Percentiles rank a stretch among this genome's conserved stretches.
Evolutionary conservation across 345 rosid genomes (phyloP).

Genomic region (Eucalyptus melliodora): DNA sequence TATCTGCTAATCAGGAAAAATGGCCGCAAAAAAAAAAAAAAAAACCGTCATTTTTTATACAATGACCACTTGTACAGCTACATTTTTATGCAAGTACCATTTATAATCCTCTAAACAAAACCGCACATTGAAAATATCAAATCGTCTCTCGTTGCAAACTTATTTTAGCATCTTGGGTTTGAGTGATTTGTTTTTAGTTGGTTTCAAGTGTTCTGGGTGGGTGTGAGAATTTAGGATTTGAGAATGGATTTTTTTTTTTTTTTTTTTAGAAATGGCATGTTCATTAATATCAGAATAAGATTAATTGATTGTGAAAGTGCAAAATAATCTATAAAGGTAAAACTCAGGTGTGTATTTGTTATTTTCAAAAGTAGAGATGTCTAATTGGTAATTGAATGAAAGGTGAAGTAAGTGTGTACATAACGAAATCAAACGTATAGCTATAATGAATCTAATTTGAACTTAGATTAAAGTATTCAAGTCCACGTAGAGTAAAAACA

Average conservation of each 20-base stretch:
- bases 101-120: no score
- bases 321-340: background rate
- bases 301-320: background rate
- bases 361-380: background rate
- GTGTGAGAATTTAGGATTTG: background rate
- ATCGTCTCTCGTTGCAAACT: background rate
- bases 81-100: no score
- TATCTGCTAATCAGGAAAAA: background rate
- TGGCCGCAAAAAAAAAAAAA: no score
- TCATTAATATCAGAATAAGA: accelerated
- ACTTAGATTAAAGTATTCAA: background rate
- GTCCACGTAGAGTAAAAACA: background rate
- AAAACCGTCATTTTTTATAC: background rate
- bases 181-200: background rate
- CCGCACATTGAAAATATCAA: background rate
- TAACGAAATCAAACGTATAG: background rate
- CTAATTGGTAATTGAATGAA: background rate
- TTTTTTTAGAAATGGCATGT: background rate
- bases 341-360: background rate
- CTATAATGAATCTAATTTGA: background rate
- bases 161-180: background rate
- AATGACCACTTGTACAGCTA: background rate
- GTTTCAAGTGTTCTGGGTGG: background rate
- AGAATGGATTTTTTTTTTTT: background rate
- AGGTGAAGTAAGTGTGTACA: background rate